Evolutionary conservation across 164 flowering plant species (phyloP), one percentile per base, ranked within the genome.

Genomic region (Nelumbo lutea): DNA sequence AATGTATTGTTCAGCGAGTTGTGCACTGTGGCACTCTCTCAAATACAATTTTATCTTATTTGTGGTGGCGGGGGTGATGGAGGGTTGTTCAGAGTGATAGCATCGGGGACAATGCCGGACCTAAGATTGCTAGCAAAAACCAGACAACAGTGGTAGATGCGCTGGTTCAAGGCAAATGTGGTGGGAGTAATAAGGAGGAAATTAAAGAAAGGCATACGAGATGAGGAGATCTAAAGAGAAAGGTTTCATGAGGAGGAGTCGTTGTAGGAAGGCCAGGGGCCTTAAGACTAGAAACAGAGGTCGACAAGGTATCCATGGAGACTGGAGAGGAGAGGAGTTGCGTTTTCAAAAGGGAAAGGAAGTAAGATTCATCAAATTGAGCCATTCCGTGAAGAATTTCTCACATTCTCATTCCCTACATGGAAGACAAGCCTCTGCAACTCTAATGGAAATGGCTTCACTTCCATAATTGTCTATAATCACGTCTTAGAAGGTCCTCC

Each of bases 401-500:
- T 61, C 85, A 1, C 85, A 77, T 75, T 79, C 85, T 68, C 27
- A 27, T 27, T 27, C 27, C 27, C 68, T 43, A 15, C 73, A n/a
- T n/a, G 42, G 61, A 45, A 44, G 8, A 15, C 67, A 62, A 53
- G 39, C 59, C 56, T 13, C 71, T 55, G 45, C 71, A 9, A 41
- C 80, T 61, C 69, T 44, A 76, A 65, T 60, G 81, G 75, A 64
- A 79, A 74, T 71, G 78, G 72, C 58, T 60, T 53, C 66, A n/a
- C 69, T 5, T 61, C 71, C 9, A 81, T 68, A 65, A 68, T 82
- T 10, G 75, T 72, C 1, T 89, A 90, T 84, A 87, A 87, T 71
- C 96, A 89, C 75, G 89, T 89, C 14, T 89, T 86, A 71, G 90
- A 88, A 4, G 94, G 85, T 10, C 87, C 88, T 2, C 90, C 90